These are phyloP conservation scores for Pleurotus salmoneostramineus DNA, from an alignment of 768 basidiomycete species.

Conservation along the genomic window DNA sequence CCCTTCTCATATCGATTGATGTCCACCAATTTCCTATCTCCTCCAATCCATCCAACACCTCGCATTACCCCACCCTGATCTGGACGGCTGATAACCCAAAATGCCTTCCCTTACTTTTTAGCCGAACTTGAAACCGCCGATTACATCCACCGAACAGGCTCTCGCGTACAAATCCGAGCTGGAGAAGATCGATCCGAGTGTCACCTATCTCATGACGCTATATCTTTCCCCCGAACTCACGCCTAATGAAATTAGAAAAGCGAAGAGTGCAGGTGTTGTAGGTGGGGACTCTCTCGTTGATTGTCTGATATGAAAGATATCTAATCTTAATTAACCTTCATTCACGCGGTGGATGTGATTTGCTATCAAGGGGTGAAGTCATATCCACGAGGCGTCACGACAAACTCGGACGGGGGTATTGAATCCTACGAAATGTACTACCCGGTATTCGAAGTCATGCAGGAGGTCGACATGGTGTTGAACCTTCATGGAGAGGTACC, in stretches of 20 bases:
- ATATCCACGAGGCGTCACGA: conserved; percentile 96
- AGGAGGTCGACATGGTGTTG: conserved; percentile 89
- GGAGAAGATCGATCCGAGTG: conserved; percentile 66
- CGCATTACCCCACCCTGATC: neutral
- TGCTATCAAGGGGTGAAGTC: conserved; percentile 73
- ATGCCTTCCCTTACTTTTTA: conserved; percentile 21
- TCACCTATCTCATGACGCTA: conserved; percentile 93
- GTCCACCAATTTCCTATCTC: conserved; percentile 11
- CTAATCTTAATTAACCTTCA: no score
- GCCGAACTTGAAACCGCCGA: conserved; percentile 92
- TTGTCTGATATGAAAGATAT: neutral
- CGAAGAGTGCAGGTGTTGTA: conserved; percentile 77
- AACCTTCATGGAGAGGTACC: conserved; percentile 98
- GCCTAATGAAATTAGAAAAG: conserved; percentile 86
- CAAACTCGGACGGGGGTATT: conserved; percentile 94
- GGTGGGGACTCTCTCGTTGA: conserved; percentile 29
- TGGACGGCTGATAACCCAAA: neutral
- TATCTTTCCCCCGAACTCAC: conserved; percentile 93
- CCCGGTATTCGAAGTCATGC: conserved; percentile 90
- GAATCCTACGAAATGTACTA: conserved; percentile 95
- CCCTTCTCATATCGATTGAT: neutral
- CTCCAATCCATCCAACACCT: neutral
- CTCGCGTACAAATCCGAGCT: conserved; percentile 76
- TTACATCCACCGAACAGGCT: conserved; percentile 78
- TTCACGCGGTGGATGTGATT: conserved; percentile 18